phyloP scores from a whole-genome alignment of 2,329 filamentous ascomycete genomes.

The Cephalotrichum gorgonifer region DNA sequence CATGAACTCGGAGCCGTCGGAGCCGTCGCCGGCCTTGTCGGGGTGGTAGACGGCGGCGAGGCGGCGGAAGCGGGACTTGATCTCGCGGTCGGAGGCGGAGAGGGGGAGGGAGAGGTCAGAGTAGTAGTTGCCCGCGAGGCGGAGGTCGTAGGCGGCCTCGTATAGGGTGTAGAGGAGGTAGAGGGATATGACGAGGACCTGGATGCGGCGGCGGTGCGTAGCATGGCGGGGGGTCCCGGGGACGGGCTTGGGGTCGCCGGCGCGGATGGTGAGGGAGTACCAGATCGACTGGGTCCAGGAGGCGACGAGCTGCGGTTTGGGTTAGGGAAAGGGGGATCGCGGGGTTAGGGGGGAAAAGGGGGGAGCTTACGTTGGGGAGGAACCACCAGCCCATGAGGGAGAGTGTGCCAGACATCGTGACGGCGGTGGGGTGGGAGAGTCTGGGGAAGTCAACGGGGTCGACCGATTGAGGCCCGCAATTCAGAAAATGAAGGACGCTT shows the following conservation, averaged over 20 bases:
- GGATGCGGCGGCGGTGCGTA: constrained; percentile 70
- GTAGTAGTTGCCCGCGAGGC: constrained; percentile 66
- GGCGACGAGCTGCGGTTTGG: constrained; percentile 55
- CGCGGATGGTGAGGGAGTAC: constrained; percentile 82
- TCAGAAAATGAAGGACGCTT: too few relatives aligned
- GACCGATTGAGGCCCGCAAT: too few relatives aligned
- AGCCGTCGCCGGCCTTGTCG: constrained; percentile 56
- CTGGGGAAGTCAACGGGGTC: neutral
- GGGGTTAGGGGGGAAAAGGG: neutral
- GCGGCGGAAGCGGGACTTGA: constrained; percentile 78
- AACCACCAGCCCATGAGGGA: constrained; percentile 39
- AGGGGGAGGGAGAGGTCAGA: constrained; percentile 61
- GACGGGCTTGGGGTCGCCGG: constrained; percentile 69
- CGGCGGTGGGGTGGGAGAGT: neutral
- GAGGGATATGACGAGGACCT: constrained; percentile 67
- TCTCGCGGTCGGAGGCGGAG: constrained; percentile 58
- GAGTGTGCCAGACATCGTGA: constrained; percentile 29
- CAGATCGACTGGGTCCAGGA: constrained; percentile 69
- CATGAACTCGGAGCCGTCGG: constrained; percentile 48
- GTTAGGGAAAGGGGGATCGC: neutral
- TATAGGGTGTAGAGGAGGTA: constrained; percentile 91
- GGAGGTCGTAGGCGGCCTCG: constrained; percentile 78
- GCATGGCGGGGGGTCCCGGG: constrained; percentile 59
- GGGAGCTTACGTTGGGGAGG: constrained; percentile 30
- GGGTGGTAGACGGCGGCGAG: constrained; percentile 67